Evolutionary conservation across 1,284 basidiomycete species (phyloP).

Genomic region (Wallemia ichthyophaga): DNA sequence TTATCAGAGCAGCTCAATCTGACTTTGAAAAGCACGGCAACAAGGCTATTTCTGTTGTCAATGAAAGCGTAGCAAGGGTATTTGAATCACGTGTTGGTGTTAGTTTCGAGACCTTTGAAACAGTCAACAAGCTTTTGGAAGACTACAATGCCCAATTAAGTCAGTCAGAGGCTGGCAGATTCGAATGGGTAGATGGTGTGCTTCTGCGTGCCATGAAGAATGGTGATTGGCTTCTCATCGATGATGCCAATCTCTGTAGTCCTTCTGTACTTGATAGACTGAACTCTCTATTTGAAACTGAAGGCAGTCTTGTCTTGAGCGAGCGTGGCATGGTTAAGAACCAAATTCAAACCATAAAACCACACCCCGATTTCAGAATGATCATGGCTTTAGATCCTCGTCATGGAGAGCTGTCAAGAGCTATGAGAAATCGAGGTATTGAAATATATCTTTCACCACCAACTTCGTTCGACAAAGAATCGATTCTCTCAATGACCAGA

Average conservation of each 20-base stretch:
- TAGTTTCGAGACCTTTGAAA: neutral
- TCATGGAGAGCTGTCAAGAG: constrained; percentile 76
- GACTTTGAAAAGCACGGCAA: neutral
- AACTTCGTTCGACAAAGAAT: neutral
- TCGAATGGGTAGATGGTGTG: constrained; percentile 94
- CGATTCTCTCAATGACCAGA: neutral
- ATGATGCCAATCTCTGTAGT: constrained; percentile 79
- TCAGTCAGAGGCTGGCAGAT: constrained; percentile 24
- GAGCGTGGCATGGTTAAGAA: constrained; percentile 67
- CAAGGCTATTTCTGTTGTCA: neutral
- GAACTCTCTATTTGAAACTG: constrained; percentile 77
- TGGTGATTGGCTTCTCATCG: constrained; percentile 72
- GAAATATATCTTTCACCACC: constrained; percentile 28
- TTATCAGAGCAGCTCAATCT: neutral
- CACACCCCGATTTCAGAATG: constrained; percentile 66
- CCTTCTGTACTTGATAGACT: constrained; percentile 87
- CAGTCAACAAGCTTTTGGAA: neutral
- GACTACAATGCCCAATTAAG: neutral
- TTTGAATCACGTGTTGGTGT: neutral
- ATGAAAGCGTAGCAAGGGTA: neutral
- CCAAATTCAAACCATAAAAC: constrained; percentile 37
- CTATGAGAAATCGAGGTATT: constrained; percentile 92
- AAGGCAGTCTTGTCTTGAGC: constrained; percentile 50
- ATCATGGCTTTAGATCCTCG: constrained; percentile 83
- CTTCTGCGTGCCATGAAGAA: constrained; percentile 55